phyloP scores from a whole-genome alignment of 2,329 filamentous ascomycete species.

The Apiospora rasikravindrae region DNA sequence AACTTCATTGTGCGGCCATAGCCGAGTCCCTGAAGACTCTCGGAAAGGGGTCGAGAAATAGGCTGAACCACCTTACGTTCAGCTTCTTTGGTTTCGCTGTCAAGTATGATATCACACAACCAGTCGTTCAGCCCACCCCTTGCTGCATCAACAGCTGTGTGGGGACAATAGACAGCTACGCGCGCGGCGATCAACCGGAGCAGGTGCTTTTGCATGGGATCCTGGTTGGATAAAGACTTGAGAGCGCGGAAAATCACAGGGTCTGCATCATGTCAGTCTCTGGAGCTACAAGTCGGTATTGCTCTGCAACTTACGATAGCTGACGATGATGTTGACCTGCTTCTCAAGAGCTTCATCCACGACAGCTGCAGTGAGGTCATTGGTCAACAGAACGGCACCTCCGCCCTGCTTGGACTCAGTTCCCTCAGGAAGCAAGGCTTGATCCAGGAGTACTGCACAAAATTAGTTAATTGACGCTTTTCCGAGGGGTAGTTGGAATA shows the following conservation, averaged over 20 bases:
- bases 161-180: conserved; percentile 94
- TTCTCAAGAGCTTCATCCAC: conserved; percentile 86
- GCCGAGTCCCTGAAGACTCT: conserved; percentile 53
- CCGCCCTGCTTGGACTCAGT: conserved; percentile 32
- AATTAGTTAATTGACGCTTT: background rate
- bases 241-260: conserved; percentile 95
- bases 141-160: conserved; percentile 92
- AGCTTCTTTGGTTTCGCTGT: conserved; percentile 40
- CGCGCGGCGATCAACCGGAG: conserved; percentile 82
- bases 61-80: conserved; percentile 52
- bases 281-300: background rate
- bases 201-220: conserved; percentile 86
- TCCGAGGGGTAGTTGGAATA: background rate
- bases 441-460: conserved; percentile 51
- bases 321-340: conserved; percentile 78
- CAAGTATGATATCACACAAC: conserved; percentile 85
- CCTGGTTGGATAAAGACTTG: conserved; percentile 82
- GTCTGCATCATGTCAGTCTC: conserved; percentile 57
- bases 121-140: conserved; percentile 88
- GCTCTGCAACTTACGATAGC: conserved; percentile 71
- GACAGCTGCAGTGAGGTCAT: conserved; percentile 88
- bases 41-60: conserved; percentile 46
- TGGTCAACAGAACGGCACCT: conserved; percentile 64
- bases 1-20: conserved; percentile 59
- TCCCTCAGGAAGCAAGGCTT: conserved; percentile 61